Base-by-base conservation (phyloP, 805 yeast species). In the Ogataea thermomethanolica region DNA sequence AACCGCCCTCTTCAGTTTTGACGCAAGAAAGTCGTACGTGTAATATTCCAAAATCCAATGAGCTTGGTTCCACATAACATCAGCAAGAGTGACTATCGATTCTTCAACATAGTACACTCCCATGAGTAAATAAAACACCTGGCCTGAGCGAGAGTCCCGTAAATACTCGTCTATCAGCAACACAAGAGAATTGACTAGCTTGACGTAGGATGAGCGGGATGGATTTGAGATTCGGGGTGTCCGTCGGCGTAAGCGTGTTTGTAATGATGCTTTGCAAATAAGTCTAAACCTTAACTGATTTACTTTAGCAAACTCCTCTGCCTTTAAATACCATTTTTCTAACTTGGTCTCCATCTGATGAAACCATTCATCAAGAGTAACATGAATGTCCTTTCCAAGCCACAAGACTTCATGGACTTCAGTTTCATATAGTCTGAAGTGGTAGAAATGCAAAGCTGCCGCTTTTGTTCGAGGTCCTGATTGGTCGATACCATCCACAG, bases 341-440 rank as follows among this genome's bases (percentile, higher is more conserved):
- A 40, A 29, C n/a, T 34, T 44, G n/a, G 33, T 17, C 10, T 44
- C 48, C 48, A 46, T 44, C 6, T 39, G 11, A 11, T 37, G 41
- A 3, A 37, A 25, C 50, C 50, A 46, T 12, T 12, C 36, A 8
- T 43, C 45, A 7, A 44, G 15, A 12, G 39, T 8, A 24, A 33
- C 27, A 24, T 33, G 29, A 10, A 38, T 22, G 8, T 46, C 46
- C 17, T 37, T 38, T 21, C 41, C 32, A 8, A 37, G 27, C 50
- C 50, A 46, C 15, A 46, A 26, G 7, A 46, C 50, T 22, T 46
- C 48, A 30, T 46, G 44, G 6, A 44, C 48, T 31, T 46, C 50
- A 22, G 38, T 46, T 22, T 46, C 50, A 17, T 25, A 41, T 8
- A 44, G 26, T 14, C 50, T 29, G 29, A 46, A 46, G 20, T 44